These are phyloP conservation scores for Agrocybe praecox DNA, from an alignment of 768 basidiomycete species.

Conservation along the genomic window DNA sequence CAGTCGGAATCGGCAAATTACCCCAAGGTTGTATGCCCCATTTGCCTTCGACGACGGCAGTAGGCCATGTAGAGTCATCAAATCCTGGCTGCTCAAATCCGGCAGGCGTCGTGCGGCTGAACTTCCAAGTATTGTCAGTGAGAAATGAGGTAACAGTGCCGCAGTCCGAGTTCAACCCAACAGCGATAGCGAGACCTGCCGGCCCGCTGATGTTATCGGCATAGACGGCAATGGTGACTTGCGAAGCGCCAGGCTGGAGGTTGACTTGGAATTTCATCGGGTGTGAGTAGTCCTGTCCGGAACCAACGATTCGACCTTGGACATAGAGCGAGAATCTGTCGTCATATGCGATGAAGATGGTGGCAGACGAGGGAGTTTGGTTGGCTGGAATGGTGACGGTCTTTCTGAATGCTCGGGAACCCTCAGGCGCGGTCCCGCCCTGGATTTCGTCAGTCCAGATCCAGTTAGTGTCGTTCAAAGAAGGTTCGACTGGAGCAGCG, in stretches of 20 bases:
- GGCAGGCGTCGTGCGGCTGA: not conserved
- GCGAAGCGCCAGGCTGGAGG: not conserved
- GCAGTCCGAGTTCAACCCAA: not conserved
- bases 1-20: not conserved
- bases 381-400: slow-evolving; percentile 2
- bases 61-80: not conserved
- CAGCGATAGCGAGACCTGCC: not conserved
- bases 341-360: not conserved
- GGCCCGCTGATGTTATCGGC: not conserved
- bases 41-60: not conserved
- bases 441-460: slow-evolving; percentile 8
- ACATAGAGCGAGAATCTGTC: not conserved
- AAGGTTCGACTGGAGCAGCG: too few species aligned
- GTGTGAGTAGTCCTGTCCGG: not conserved
- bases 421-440: not conserved
- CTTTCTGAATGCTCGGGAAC: slow-evolving; percentile 8
- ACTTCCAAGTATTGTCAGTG: not conserved
- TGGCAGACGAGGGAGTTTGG: not conserved
- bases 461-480: not conserved
- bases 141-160: not conserved
- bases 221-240: not conserved
- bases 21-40: not conserved
- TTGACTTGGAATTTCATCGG: not conserved
- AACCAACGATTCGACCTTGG: not conserved
- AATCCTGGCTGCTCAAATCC: not conserved